Evolutionary conservation across 2,329 filamentous ascomycete species (phyloP).

Genomic region (Cladosporium phlei): DNA sequence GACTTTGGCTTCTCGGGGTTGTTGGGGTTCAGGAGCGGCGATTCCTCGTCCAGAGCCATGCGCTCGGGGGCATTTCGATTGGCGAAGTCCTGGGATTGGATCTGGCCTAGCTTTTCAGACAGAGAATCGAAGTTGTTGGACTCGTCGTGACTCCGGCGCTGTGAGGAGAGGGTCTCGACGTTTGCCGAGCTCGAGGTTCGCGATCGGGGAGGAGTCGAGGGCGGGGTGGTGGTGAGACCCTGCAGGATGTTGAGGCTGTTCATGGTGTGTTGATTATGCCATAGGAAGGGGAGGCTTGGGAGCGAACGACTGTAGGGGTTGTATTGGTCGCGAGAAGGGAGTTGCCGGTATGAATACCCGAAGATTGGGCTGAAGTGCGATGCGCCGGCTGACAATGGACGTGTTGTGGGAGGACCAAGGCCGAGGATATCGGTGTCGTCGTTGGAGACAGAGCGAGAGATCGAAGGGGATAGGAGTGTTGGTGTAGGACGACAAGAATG

Average conservation of each 20-base stretch:
- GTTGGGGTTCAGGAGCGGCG: conserved; percentile 55
- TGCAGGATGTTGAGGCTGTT: conserved; percentile 96
- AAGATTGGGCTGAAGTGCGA: conserved; percentile 5
- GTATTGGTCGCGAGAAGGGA: neutral
- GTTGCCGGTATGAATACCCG: neutral
- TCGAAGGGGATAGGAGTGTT: neutral
- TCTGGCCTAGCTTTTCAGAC: conserved; percentile 23
- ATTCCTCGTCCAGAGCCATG: conserved; percentile 55
- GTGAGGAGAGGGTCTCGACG: conserved; percentile 13
- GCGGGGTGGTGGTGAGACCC: conserved; percentile 59
- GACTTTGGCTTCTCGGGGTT: conserved; percentile 17
- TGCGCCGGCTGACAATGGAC: conserved; percentile 1
- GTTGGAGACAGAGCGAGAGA: too few species aligned
- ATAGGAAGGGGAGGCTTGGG: conserved; percentile 34
- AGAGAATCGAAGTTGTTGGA: conserved; percentile 18
- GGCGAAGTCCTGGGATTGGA: conserved; percentile 16
- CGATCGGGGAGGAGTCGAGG: conserved; percentile 37
- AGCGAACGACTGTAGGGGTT: conserved; percentile 7
- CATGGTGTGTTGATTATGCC: conserved; percentile 64
- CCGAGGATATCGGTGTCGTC: too few species aligned
- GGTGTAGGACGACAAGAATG: neutral
- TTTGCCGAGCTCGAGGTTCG: conserved; percentile 34
- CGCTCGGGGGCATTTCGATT: conserved; percentile 18
- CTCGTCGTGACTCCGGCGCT: conserved; percentile 12
- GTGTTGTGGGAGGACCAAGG: neutral